Evolutionary conservation across 1,284 basidiomycete genomes (phyloP).

Genomic region (Agaricales sp.): DNA sequence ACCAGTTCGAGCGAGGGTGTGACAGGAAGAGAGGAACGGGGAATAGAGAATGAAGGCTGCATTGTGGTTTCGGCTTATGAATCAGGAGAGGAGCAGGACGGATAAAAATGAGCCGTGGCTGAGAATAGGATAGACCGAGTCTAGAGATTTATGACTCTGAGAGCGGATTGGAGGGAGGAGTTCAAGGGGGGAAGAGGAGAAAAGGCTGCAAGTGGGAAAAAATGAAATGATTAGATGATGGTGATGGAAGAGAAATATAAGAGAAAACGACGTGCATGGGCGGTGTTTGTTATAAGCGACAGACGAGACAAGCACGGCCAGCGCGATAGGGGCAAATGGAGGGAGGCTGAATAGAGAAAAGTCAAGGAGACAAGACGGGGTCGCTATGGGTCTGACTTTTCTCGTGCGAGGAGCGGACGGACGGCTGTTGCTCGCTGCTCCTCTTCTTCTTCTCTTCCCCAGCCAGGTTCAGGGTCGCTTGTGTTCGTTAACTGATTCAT

Average conservation of each 20-base stretch:
- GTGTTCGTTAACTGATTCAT: too few relatives aligned
- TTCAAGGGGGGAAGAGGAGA: neutral
- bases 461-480: too few relatives aligned
- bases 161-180: neutral
- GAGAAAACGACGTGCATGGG: neutral
- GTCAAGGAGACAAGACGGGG: too few relatives aligned
- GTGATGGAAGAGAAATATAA: neutral
- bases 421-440: too few relatives aligned
- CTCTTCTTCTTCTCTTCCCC: too few relatives aligned
- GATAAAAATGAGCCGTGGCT: neutral
- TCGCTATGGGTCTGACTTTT: too few relatives aligned
- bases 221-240: neutral
- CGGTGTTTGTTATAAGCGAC: neutral
- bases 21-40: conserved; percentile 2
- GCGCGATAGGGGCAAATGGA: neutral
- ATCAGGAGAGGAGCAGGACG: neutral
- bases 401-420: too few relatives aligned
- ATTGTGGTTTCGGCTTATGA: neutral
- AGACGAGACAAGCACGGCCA: neutral
- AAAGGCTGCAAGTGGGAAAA: neutral
- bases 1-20: conserved; percentile 9
- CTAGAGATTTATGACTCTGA: neutral
- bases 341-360: too few relatives aligned
- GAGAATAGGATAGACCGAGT: neutral
- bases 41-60: neutral